Conservation (phyloP, 2,329 filamentous ascomycete genomes). For the Aureobasidium sp. region DNA sequence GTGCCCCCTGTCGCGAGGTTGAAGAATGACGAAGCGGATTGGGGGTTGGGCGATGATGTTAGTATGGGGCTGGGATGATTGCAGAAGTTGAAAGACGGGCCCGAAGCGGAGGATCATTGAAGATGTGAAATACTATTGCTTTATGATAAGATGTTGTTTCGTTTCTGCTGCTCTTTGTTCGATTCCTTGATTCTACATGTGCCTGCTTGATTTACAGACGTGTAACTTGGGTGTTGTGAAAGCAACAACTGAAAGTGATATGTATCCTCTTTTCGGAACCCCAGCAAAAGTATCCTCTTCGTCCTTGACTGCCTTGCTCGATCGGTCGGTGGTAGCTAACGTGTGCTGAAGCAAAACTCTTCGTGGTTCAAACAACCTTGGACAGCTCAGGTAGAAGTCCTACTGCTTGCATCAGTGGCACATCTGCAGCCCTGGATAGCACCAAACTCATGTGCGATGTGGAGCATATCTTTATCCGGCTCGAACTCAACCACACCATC, state of each 20-base stretch:
- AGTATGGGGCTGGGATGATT: slow-evolving; percentile 27
- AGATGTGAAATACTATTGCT: background rate
- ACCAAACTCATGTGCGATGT: background rate
- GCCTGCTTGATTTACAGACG: too few species aligned
- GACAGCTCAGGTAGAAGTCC: too few species aligned
- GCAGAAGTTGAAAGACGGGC: background rate
- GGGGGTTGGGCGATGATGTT: slow-evolving; percentile 26
- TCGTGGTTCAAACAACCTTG: too few species aligned
- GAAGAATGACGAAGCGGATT: slow-evolving; percentile 24
- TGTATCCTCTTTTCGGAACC: too few species aligned
- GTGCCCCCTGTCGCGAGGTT: slow-evolving; percentile 22
- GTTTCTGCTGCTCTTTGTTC: background rate
- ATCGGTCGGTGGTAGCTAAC: too few species aligned
- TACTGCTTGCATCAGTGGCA: too few species aligned
- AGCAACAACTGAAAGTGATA: too few species aligned
- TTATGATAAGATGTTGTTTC: background rate
- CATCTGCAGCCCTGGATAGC: too few species aligned
- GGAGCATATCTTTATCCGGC: background rate
- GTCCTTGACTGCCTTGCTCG: too few species aligned
- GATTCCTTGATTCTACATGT: background rate
- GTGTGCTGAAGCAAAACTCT: too few species aligned
- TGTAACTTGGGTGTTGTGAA: too few species aligned
- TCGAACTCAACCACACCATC: background rate
- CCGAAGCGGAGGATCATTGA: background rate
- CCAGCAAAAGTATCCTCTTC: too few species aligned